Evolutionary conservation across 169 alveolate species (phyloP), one percentile per base, ranked within the genome.

Genomic region (Plasmodium berghei): DNA sequence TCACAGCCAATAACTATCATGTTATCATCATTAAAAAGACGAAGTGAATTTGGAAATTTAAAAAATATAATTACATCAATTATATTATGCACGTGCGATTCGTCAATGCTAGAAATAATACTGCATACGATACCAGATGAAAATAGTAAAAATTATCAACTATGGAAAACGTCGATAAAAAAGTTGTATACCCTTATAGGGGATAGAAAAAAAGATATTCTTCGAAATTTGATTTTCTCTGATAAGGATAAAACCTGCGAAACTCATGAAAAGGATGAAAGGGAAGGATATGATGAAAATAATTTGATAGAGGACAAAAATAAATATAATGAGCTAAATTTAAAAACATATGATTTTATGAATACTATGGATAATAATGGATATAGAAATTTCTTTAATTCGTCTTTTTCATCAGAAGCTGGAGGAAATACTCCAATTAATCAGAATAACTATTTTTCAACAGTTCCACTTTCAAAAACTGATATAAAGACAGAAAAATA

Each of bases 11-110:
- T 86, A 12, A 58, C 74, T 18, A 86, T 86, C 34, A 69, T 86
- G 87, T 71, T 86, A 63, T 58, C 87, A 46, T 86, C 91, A 9
- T 69, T 86, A 24, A 86, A 86, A 64, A 72, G 91, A 58, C 86
- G 54, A 71, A 86, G 49, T 46, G 75, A 69, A 46, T 71, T 58
- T 71, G 72, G 52, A 24, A 86, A 24, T 86, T 86, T 86, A 54
- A 86, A 86, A 73, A 69, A 58, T 20, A 69, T 86, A 45, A 63
- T 86, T 14, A 59, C 73, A 5, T 61, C 91, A 1, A 52, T 86
- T 2, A 73, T 86, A 26, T 64, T 70, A 20, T 86, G 91, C 34
- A 70, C 91, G 48, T 86, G 91, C 16, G 91, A 86, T 86, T 86
- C 91, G 48, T 28, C 87, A 4, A 54, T 74, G 14, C 24, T 86